A percentile compares a stretch with the other conserved stretches of the same genome.
phyloP scores from a whole-genome alignment of 352 stramenopile species.

The Phytophthora pluvialis region DNA sequence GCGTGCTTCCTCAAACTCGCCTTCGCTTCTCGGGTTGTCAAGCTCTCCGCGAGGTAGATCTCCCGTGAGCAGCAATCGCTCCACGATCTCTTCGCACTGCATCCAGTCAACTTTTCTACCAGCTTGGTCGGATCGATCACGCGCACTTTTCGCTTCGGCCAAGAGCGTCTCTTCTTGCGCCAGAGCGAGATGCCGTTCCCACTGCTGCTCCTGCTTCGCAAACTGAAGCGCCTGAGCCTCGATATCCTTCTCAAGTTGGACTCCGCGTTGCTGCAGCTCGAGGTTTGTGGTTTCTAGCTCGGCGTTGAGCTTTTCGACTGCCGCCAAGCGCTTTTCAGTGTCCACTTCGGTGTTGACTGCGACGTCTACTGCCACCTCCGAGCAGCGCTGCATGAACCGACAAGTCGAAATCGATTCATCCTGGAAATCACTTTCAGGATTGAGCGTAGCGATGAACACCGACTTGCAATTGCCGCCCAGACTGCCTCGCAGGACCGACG shows the following conservation, averaged over 20 bases:
- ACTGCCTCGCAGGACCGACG: constrained; percentile 93
- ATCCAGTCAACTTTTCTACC: constrained; percentile 50
- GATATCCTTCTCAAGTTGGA: constrained; percentile 58
- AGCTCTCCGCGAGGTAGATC: constrained; percentile 51
- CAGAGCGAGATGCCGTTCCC: constrained; percentile 34
- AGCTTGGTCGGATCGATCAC: constrained; percentile 16
- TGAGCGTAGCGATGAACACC: constrained; percentile 96
- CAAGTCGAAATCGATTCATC: constrained; percentile 96
- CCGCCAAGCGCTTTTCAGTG: constrained; percentile 57
- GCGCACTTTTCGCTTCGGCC: constrained; percentile 23
- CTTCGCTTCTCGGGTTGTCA: constrained; percentile 23
- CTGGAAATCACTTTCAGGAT: constrained; percentile 84
- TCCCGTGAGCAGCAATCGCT: constrained; percentile 54
- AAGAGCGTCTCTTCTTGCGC: constrained; percentile 43
- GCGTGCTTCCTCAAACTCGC: constrained; percentile 37
- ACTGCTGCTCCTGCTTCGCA: constrained; percentile 45
- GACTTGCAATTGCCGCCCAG: constrained; percentile 98
- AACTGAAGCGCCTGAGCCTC: constrained; percentile 38
- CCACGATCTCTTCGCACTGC: constrained; percentile 65
- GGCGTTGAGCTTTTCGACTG: constrained; percentile 60
- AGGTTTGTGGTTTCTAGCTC: constrained; percentile 51
- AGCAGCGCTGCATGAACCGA: constrained; percentile 96
- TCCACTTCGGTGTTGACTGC: constrained; percentile 76
- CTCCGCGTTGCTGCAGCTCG: constrained; percentile 47
- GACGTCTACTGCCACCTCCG: constrained; percentile 82